Base-by-base conservation (phyloP, 768 basidiomycete species). In the Calocybe indica region DNA sequence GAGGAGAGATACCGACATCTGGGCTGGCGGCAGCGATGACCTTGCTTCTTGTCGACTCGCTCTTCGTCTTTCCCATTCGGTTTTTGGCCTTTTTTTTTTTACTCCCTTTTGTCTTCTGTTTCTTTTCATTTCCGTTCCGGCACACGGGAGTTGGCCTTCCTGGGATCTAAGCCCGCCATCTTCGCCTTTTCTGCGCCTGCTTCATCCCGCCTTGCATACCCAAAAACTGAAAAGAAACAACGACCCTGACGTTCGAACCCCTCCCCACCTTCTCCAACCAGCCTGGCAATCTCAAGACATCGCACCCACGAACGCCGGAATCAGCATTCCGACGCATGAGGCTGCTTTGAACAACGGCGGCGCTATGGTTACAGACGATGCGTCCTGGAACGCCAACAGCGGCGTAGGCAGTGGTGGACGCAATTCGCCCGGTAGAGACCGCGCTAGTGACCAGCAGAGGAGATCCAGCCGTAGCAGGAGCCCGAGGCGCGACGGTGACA, bases 251-350 rank as follows among this genome's bases (percentile, higher is more conserved):
- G 62, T 63, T 69, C 68, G 71, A 61, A 71, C 66, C 45, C 58
- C 52, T 61, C 62, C 64, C 59, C 58, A 45, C 58, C 60, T 59
- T 55, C 58, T 52, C 59, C 62, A 62, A 62, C 64, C 80, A 88
- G 87, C 87, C 60, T 88, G 86, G 87, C 85, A 87, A 70, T 78
- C 83, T 33, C 83, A 85, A 80, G 87, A 89, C 55, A 86, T 87
- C 53, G 86, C 83, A 32, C 82, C 86, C 47, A 69, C 82, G 7
- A 73, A 62, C 58, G 69, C 64, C 49, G 83, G 78, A 40, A 88
- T 87, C 54, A 81, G 83, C 65, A 88, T 88, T 58, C 86, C 86
- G 43, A 74, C 78, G 22, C 69, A 75, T 40, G 83, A 79, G 34
- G 63, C 63, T 37, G 65, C 62, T 29, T 47, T 71, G 52, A 62